Evolutionary conservation across 2,329 filamentous ascomycete species (phyloP), one percentile per base, ranked within the genome.

Genomic region (Pseudogymnoascus sp.): DNA sequence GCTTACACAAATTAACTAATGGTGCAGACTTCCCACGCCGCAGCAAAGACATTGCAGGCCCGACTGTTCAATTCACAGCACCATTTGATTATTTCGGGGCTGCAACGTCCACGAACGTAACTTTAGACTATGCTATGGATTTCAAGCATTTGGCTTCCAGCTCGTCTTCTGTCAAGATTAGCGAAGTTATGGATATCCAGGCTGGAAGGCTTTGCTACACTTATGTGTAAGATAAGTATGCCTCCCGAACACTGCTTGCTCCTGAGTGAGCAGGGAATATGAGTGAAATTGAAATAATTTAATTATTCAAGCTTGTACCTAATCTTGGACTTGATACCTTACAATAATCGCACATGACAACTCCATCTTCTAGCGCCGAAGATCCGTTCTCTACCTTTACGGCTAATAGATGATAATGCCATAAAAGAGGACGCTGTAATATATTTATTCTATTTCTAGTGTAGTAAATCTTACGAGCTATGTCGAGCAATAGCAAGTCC

Each of bases 61-160:
- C 73, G 4, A 72, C 74, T 62, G 70, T 68, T 3, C 67, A 69
- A 64, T 74, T 64, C 45, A 73, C 70, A 3, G 74, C 72, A 42
- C 71, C 72, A 1, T 74, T 69, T 61, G 65, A 73, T 63, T 74
- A 69, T 65, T 72, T 72, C 41, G 70, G 72, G 30, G 67, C 70
- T 7, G 64, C 68, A 8, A 64, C 69, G 4, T 74, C 75, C 61
- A 66, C 67, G 58, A 74, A 75, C 62, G 64, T 75, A 62, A 75
- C 73, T 2, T 65, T 75, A 19, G 66, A 73, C 35, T 66, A 65
- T 35, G 25, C 38, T 5, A 60, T 69, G 11, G 39, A 65, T 22
- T 68, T 62, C 59, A 39, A 30, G 19, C 39, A 64, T 16, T 62
- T 69, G 60, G 63, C 41, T 2, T 25, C 42, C 33, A 63, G 35